Base-by-base conservation (phyloP, 1,284 basidiomycete genomes). In the Porodaedalea pini region DNA sequence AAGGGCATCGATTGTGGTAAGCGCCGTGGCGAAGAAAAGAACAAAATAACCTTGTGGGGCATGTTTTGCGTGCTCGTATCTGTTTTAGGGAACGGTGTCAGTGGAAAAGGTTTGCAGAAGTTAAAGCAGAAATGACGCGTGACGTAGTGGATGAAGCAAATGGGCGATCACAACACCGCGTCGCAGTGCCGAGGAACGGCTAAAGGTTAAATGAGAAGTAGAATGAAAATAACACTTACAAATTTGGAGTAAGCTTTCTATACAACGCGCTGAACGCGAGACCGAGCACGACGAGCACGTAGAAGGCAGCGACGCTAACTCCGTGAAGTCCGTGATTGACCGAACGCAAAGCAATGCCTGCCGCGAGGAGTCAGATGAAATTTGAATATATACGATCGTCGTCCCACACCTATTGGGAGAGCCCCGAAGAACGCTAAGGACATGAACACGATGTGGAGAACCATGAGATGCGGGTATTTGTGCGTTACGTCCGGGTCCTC, bases 321-420 rank as follows among this genome's bases (percentile, higher is more conserved):
- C 75, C 75, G 60, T 84, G 83, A 63, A 77, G 80, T 1, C 81
- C 70, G 66, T 91, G 86, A 53, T 83, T 85, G 0, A 85, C 83
- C 10, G 86, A 83, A 32, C 89, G 82, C 62, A 93, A 75, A 2
- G 83, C 81, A 62, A 93, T 89, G 31, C 81, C 91, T 92, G 67
- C 8, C 44, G 31, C 40, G 45, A 19, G 56, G 54, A n/a, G 47
- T 17, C 45, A 37, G 45, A 10, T 54, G 51, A 47, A 51, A 40
- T 48, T 48, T 48, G 34, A 19, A 25, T 29, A 21, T 40, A 21
- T 44, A 48, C 48, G 17, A 23, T 32, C 47, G 36, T 43, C 34
- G 52, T 48, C 51, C 39, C 27, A 25, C 68, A 92, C 91, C 84
- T 52, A 83, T 75, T 15, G 91, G 90, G 19, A 92, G 77, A 17